Evolutionary conservation across 2,329 filamentous ascomycete species (phyloP).

Genomic region (Mycosphaerella sp.): DNA sequence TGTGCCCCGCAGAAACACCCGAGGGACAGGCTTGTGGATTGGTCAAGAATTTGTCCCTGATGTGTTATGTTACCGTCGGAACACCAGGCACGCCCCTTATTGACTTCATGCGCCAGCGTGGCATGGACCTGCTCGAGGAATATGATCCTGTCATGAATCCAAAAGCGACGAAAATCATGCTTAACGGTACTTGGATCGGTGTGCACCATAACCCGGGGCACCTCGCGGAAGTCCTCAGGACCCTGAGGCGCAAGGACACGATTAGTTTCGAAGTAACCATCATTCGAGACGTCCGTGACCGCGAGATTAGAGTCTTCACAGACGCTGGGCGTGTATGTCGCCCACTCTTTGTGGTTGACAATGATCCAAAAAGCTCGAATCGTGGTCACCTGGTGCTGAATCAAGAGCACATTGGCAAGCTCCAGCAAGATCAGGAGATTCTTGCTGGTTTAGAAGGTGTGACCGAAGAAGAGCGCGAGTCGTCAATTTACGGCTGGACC

Average conservation of each 20-base stretch:
- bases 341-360: conserved; percentile 88
- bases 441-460: conserved; percentile 38
- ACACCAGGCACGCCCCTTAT: conserved; percentile 84
- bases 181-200: conserved; percentile 97
- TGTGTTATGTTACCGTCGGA: conserved; percentile 97
- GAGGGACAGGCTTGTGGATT: conserved; percentile 97
- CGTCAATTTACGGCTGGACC: conserved; percentile 75
- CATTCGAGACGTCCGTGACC: conserved; percentile 90
- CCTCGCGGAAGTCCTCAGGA: conserved; percentile 54
- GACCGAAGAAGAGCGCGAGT: conserved; percentile 52
- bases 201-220: conserved; percentile 84
- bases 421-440: conserved; percentile 66
- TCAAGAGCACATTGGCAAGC: conserved; percentile 70
- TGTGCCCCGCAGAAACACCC: conserved; percentile 94
- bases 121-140: conserved; percentile 95
- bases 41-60: conserved; percentile 94
- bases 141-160: conserved; percentile 64
- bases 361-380: conserved; percentile 66
- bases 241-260: conserved; percentile 58
- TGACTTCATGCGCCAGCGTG: conserved; percentile 90
- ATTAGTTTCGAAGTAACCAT: conserved; percentile 91
- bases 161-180: conserved; percentile 93
- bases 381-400: conserved; percentile 73
- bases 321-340: conserved; percentile 93
- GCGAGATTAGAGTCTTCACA: conserved; percentile 98